Evolutionary conservation across 148 eudicot species (phyloP), one percentile per base, ranked within the genome.

Genomic region (Polygonum maritimum): DNA sequence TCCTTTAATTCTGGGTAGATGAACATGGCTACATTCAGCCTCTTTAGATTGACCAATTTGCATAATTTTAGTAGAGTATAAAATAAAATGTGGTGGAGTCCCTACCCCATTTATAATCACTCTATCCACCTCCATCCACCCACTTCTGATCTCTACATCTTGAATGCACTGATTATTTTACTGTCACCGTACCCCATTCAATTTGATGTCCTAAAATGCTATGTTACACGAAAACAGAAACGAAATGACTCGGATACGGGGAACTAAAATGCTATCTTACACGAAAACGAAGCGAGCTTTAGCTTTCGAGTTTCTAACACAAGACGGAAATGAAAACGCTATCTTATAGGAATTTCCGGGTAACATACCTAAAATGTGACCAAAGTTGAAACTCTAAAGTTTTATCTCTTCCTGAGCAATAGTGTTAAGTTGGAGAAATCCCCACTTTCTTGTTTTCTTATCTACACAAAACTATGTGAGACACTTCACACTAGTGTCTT

Each of bases 101-200:
- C 71, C 44, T 38, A 67, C 45, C 71, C 71, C 71, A 67, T 67
- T 31, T 67, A 1, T 11, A 26, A 65, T 22, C 16, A 67, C 19
- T 36, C 41, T 36, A 67, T 36, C 71, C 71, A 67, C 71, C 41
- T 38, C 45, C 16, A 41, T 26, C 71, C 71, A 67, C 71, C 71
- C 71, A 67, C 71, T 67, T 67, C 15, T 60, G 69, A 60, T 26
- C 31, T 14, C 3, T 67, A 21, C 31, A 67, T 67, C 71, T 67
- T 67, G 7, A 67, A 67, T 67, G 71, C 71, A 67, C 69, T 26
- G 36, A 62, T 31, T 26, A 62, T 62, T 62, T 62, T 62, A 62
- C 65, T 58, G 26, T 8, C 65, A 58, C 10, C 35, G n/a, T n/a
- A n/a, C n/a, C 22, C 71, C 36, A 16, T 33, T 35, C 7, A 38